Evolutionary conservation across 169 alveolate species (phyloP).

Genomic region (Eimeria acervulina): DNA sequence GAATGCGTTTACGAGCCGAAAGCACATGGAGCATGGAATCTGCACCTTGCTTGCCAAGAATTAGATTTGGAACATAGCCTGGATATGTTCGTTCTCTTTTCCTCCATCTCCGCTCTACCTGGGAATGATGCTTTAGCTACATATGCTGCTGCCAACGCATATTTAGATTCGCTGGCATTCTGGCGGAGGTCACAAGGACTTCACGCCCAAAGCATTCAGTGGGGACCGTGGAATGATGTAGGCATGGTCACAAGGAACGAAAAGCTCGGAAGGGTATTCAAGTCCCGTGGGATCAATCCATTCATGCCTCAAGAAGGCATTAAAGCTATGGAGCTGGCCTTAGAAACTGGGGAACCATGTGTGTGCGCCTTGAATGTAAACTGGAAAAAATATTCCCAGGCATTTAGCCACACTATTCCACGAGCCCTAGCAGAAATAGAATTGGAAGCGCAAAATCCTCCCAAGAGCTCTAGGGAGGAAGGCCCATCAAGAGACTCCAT

Average conservation of each 20-base stretch:
- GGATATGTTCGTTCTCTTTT: slow-evolving; percentile 84
- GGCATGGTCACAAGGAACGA: slow-evolving; percentile 78
- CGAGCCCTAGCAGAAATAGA: not conserved
- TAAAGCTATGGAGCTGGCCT: not conserved
- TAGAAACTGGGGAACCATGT: slow-evolving; percentile 31
- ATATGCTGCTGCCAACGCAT: slow-evolving; percentile 88
- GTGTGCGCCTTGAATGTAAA: slow-evolving; percentile 40
- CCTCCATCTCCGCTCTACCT: slow-evolving; percentile 85
- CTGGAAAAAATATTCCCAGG: slow-evolving; percentile 79
- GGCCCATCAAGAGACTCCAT: not conserved
- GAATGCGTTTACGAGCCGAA: slow-evolving; percentile 84
- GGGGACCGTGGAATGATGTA: slow-evolving; percentile 88
- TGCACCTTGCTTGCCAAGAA: slow-evolving; percentile 82
- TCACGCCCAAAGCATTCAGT: slow-evolving; percentile 85
- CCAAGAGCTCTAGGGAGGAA: not conserved
- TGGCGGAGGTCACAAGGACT: slow-evolving; percentile 83
- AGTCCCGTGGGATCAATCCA: slow-evolving; percentile 67
- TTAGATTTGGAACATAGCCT: slow-evolving; percentile 24
- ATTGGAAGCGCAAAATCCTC: not conserved
- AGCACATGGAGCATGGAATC: slow-evolving; percentile 87
- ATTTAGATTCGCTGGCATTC: slow-evolving; percentile 84
- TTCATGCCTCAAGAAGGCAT: slow-evolving; percentile 59
- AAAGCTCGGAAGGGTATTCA: slow-evolving; percentile 57
- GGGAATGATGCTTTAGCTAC: slow-evolving; percentile 86
- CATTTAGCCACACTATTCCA: slow-evolving; percentile 20